A percentile compares a stretch with the other conserved stretches of the same genome.
These are phyloP conservation scores for Cokeromyces recurvatus DNA, from an alignment of 371 early-diverging fungal species.

Conservation along the genomic window DNA sequence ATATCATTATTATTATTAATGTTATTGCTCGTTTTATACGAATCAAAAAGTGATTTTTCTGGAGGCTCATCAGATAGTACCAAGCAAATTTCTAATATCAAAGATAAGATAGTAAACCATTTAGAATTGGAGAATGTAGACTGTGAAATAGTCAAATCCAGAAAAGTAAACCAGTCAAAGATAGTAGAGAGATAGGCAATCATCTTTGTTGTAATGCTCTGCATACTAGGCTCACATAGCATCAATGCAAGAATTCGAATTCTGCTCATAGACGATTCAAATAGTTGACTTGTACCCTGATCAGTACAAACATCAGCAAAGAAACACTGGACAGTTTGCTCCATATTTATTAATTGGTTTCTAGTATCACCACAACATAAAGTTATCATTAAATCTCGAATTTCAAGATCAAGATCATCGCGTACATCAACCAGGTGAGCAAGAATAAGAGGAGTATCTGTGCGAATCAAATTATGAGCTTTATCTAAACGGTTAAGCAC, in stretches of 20 bases:
- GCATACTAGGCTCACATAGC: conserved; percentile 48
- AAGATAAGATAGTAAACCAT: conserved; percentile 57
- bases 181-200: conserved; percentile 23
- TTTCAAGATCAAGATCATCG: conserved; percentile 55
- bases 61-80: conserved; percentile 55
- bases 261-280: conserved; percentile 10
- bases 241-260: conserved; percentile 61
- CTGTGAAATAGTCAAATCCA: conserved; percentile 7
- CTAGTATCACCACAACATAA: conserved; percentile 8
- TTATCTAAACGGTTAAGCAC: conserved; percentile 27
- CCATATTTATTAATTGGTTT: not conserved
- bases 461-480: conserved; percentile 31
- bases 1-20: not conserved
- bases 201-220: conserved; percentile 15
- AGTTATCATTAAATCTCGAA: conserved; percentile 50
- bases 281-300: not conserved
- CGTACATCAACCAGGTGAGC: conserved; percentile 53
- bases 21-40: not conserved
- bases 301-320: not conserved
- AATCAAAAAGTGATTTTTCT: not conserved
- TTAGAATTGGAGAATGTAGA: conserved; percentile 22
- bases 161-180: conserved; percentile 18
- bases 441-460: conserved; percentile 39
- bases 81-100: conserved; percentile 54
- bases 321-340: conserved; percentile 3